Evolutionary conservation across 805 yeast species (phyloP), one percentile per base, ranked within the genome.

Genomic region (Saccharomyces mikatae): DNA sequence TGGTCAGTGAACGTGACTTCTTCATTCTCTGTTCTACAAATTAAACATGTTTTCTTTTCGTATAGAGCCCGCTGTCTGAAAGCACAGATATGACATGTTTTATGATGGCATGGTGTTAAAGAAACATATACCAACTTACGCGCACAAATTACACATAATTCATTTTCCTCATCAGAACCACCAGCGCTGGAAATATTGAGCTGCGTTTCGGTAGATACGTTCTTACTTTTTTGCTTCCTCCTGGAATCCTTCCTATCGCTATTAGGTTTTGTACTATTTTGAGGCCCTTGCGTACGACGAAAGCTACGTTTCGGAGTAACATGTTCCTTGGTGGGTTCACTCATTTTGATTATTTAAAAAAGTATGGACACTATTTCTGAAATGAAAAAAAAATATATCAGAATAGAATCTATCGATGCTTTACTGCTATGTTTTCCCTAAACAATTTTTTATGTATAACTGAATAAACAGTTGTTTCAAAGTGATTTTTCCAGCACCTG

Each of bases 11-110:
- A 79, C 1, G 87, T 74, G 36, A 88, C 72, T 9, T 68, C 67
- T 2, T 77, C 80, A 55, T 80, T 80, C 51, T 84, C 89, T 1
- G 89, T 73, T 63, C 99, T 81, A 70, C 99, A 94, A 47, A 89
- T 84, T 50, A 91, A 75, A 75, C 99, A 94, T 21, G 79, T 74
- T 31, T 76, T 78, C 70, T 87, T 89, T 26, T 80, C 77, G 70
- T 86, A 90, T 14, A 92, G 72, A 0, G 90, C 91, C 47, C 97
- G 75, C 64, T 89, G 90, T 59, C 97, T 78, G 59, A 92, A 80
- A 0, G 89, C 76, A 74, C 99, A 94, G 48, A 68, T 72, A 65
- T 89, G 88, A 69, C 99, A 94, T 0, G 90, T 82, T 32, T 76
- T 78, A 67, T 94, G 98, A 62, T 84, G 83, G 70, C 99, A 94